Percentiles rank a stretch among this genome's conserved stretches.
Conservation (phyloP, 1,284 basidiomycete species). For the Phellopilus nigrolimitatus region DNA sequence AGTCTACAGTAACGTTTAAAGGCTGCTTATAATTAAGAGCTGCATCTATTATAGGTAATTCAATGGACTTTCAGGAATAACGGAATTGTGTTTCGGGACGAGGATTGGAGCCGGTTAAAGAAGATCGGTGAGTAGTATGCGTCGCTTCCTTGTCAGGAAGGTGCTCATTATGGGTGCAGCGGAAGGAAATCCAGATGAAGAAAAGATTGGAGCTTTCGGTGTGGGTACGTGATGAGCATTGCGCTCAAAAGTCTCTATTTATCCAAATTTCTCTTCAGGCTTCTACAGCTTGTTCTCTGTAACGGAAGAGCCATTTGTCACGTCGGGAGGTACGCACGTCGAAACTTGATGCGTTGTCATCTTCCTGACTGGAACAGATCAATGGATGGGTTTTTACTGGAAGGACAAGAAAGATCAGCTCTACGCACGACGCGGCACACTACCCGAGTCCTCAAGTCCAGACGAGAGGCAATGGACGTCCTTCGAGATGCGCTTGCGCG, state of each 20-base stretch:
- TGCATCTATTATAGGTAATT: slow-evolving; percentile 41
- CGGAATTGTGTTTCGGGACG: slow-evolving; percentile 73
- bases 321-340: slow-evolving; percentile 61
- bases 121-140: slow-evolving; percentile 62
- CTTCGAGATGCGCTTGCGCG: slow-evolving; percentile 88
- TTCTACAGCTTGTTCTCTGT: slow-evolving; percentile 81
- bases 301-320: slow-evolving; percentile 92
- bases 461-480: slow-evolving; percentile 68
- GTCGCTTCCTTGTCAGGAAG: neutral
- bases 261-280: slow-evolving; percentile 35
- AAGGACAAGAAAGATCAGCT: slow-evolving; percentile 63
- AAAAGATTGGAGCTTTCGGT: slow-evolving; percentile 84
- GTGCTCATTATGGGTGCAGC: slow-evolving; percentile 37
- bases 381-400: slow-evolving; percentile 98
- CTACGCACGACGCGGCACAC: slow-evolving; percentile 69
- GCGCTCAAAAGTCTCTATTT: neutral
- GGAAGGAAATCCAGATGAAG: slow-evolving; percentile 81
- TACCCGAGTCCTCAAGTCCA: slow-evolving; percentile 40
- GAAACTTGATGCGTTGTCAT: neutral
- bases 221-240: slow-evolving; percentile 49
- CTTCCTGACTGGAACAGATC: slow-evolving; percentile 41
- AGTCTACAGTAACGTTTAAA: slow-evolving; percentile 12
- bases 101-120: slow-evolving; percentile 86
- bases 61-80: slow-evolving; percentile 87
- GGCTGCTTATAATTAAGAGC: neutral